A percentile compares a stretch with the other conserved stretches of the same genome.
phyloP scores from a whole-genome alignment of 2,329 filamentous ascomycete species.

The Hymenoscyphus linearis region DNA sequence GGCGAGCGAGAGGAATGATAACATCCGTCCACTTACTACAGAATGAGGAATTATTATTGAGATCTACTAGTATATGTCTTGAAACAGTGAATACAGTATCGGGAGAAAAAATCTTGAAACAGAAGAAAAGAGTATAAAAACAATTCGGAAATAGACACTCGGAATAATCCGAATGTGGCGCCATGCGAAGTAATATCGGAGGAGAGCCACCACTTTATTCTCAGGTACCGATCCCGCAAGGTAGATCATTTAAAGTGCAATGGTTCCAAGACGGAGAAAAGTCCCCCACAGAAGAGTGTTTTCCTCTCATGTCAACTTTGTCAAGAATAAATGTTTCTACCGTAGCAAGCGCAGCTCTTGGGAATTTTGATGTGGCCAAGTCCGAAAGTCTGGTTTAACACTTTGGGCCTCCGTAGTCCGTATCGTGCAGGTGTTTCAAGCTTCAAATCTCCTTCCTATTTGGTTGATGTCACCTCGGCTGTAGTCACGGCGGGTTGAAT shows the following conservation, averaged over 20 bases:
- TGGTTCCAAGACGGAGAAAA: not conserved
- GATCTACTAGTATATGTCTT: not conserved
- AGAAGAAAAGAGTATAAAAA: not conserved
- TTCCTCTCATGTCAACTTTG: too few species aligned
- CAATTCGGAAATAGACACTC: not conserved
- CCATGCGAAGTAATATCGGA: not conserved
- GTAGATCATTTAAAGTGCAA: not conserved
- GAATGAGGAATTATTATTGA: too few species aligned
- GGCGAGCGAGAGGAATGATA: too few species aligned
- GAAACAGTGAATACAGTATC: not conserved
- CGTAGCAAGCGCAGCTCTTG: too few species aligned
- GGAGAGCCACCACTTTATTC: not conserved
- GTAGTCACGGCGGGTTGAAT: not conserved
- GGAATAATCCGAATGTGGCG: not conserved
- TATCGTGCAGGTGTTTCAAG: not conserved
- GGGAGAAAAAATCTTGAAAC: not conserved
- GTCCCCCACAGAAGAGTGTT: too few species aligned
- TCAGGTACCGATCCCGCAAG: not conserved
- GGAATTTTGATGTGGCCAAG: too few species aligned
- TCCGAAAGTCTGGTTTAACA: too few species aligned
- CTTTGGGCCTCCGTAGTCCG: too few species aligned
- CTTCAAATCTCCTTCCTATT: not conserved
- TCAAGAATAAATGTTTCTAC: too few species aligned
- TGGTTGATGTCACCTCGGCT: not conserved
- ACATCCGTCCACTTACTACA: too few species aligned